Evolutionary conservation across 495 filamentous ascomycete species (phyloP), one percentile per base, ranked within the genome.

Genomic region (Chlorociboria aeruginascens): DNA sequence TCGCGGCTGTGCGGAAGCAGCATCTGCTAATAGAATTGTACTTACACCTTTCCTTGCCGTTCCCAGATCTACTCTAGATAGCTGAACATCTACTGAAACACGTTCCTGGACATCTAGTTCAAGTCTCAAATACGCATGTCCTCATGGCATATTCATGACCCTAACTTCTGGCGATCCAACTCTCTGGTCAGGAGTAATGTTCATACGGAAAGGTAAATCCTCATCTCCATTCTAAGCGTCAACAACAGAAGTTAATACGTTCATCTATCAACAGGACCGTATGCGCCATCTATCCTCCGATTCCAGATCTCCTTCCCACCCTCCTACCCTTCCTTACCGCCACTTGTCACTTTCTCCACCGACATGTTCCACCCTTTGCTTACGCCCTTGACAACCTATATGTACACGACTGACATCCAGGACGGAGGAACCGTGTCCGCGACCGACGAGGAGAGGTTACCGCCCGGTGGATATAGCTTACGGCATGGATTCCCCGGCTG

Each of bases 281-380:
- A 95, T 67, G 75, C 85, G 30, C 78, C 82, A 31, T 86, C 89
- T 25, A 76, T 95, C 46, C 77, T 98, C 49, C 86, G 89, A 46
- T 95, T 96, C 68, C 81, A 86, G 51, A 79, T 98, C 54, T 79
- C 79, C 43, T 96, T 96, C 61, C 87, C 92, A 8, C 67, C 81
- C 52, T 70, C 71, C 25, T 96, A 95, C 59, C 92, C 92, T 4
- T 65, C 70, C 31, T 65, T 82, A 7, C 85, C 92, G 35, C 92
- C 92, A 6, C 69, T 86, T 4, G 79, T 98, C 41, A 89, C 80
- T 35, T 94, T 98, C 62, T 70, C 77, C 28, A 92, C 84, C 37
- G 90, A 96, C 54, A 80, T 96, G 44, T 98, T 95, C 63, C 90
- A 98, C 64, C 92, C 90, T 10, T 73, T 98, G 25, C 79, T 97